Percentiles rank a stretch among this genome's conserved stretches.
Conservation (phyloP, 257 asterid species). For the Solanum sitiens region DNA sequence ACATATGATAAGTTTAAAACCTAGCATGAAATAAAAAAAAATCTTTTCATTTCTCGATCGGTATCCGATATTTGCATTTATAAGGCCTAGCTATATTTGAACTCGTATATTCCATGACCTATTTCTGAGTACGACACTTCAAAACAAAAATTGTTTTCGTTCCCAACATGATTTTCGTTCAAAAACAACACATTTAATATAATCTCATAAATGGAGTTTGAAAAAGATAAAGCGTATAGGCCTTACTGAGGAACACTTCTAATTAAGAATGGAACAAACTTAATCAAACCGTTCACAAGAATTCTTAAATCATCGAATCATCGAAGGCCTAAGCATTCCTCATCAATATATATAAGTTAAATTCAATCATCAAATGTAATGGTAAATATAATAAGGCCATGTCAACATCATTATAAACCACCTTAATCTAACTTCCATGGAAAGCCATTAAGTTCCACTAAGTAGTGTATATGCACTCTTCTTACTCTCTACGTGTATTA, state of each 20-base stretch:
- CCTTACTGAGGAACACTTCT: background rate
- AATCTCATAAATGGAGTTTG: background rate
- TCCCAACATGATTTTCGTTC: background rate
- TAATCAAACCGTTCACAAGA: background rate
- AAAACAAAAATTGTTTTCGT: accelerated
- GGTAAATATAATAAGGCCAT: background rate
- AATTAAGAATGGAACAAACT: background rate
- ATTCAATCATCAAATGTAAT: background rate
- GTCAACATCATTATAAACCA: background rate
- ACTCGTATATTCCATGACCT: background rate
- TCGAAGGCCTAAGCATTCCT: background rate
- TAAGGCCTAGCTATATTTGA: background rate
- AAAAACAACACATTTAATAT: background rate
- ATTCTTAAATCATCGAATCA: background rate
- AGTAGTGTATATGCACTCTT: background rate
- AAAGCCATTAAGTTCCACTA: background rate
- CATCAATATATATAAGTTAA: background rate
- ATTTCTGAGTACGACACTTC: background rate
- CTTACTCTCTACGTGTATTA: background rate
- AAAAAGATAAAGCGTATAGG: background rate
- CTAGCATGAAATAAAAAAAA: background rate
- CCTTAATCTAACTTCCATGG: background rate
- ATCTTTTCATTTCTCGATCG: accelerated
- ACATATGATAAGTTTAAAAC: background rate
- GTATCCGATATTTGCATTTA: too few relatives aligned